phyloP scores from a whole-genome alignment of 352 stramenopile species.

The Phytophthora multivora region DNA sequence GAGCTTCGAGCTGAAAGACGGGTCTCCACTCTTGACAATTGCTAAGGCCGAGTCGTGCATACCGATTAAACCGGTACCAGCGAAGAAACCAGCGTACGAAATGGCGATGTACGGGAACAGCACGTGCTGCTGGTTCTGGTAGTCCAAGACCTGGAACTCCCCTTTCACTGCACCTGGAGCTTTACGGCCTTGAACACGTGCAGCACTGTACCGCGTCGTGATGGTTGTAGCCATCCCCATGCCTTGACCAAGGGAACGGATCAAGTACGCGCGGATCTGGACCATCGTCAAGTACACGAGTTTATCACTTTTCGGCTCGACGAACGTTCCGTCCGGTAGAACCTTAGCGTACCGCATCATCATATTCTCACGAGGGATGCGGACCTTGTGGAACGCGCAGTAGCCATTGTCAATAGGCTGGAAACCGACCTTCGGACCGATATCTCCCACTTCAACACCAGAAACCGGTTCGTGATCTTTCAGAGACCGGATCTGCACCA shows the following conservation, averaged over 20 bases:
- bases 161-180: slow-evolving; percentile 28
- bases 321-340: slow-evolving; percentile 51
- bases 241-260: slow-evolving; percentile 7
- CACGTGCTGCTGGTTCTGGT: slow-evolving; percentile 54
- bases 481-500: slow-evolving; percentile 25
- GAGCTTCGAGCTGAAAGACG: slow-evolving; percentile 21
- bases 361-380: slow-evolving; percentile 25
- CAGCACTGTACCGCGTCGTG: slow-evolving; percentile 50
- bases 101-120: slow-evolving; percentile 52
- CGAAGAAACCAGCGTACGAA: slow-evolving; percentile 44
- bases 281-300: slow-evolving; percentile 68
- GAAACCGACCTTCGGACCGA: slow-evolving; percentile 54
- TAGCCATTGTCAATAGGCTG: slow-evolving; percentile 20
- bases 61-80: slow-evolving; percentile 8
- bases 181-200: slow-evolving; percentile 47
- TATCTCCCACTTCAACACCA: slow-evolving; percentile 18
- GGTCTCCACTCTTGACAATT: slow-evolving; percentile 26
- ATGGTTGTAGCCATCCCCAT: slow-evolving; percentile 38
- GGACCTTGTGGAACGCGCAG: slow-evolving; percentile 26
- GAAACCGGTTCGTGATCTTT: slow-evolving; percentile 11
- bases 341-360: slow-evolving; percentile 40
- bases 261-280: slow-evolving; percentile 39
- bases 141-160: slow-evolving; percentile 58
- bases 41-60: slow-evolving; percentile 23
- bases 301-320: slow-evolving; percentile 67